Evolutionary conservation across 192 early-diverging fungal genomes (phyloP).

Genomic region (Coemansia sp.): DNA sequence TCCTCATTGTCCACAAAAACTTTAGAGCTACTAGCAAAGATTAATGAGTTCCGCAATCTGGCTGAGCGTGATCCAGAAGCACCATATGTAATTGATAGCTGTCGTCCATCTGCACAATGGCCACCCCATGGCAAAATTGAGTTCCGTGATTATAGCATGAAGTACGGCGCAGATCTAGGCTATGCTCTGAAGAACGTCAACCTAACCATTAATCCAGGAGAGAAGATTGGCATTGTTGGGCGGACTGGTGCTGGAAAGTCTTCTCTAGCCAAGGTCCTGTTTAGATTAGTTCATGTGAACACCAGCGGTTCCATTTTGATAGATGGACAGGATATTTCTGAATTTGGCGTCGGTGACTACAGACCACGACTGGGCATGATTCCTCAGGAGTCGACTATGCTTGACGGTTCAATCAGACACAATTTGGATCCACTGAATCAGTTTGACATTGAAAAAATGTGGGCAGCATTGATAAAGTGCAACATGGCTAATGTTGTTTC

Average conservation of each 20-base stretch:
- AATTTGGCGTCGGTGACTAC: constrained; percentile 67
- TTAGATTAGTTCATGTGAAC: constrained; percentile 66
- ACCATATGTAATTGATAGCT: constrained; percentile 12
- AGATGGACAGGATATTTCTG: constrained; percentile 74
- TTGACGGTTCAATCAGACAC: constrained; percentile 63
- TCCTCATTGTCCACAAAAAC: not conserved
- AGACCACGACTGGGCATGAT: constrained; percentile 57
- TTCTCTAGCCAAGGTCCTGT: constrained; percentile 60
- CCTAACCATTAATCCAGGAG: constrained; percentile 57
- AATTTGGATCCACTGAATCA: constrained; percentile 70
- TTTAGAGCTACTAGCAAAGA: not conserved
- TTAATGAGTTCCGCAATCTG: constrained; percentile 2
- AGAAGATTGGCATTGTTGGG: constrained; percentile 63
- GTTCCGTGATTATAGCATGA: constrained; percentile 34
- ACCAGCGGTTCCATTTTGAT: constrained; percentile 63
- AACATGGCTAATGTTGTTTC: constrained; percentile 9
- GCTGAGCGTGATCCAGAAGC: constrained; percentile 14
- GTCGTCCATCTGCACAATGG: constrained; percentile 22
- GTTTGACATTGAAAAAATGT: constrained; percentile 23
- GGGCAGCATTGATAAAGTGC: constrained; percentile 26
- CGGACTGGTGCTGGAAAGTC: constrained; percentile 68
- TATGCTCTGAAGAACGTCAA: constrained; percentile 46
- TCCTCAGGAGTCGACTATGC: constrained; percentile 68
- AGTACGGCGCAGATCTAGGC: constrained; percentile 19
- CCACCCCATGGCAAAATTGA: constrained; percentile 28